Percentiles rank a stretch among this genome's conserved stretches.
Evolutionary conservation across 2,329 filamentous ascomycete genomes (phyloP).

Genomic region (Talaromyces sp.): DNA sequence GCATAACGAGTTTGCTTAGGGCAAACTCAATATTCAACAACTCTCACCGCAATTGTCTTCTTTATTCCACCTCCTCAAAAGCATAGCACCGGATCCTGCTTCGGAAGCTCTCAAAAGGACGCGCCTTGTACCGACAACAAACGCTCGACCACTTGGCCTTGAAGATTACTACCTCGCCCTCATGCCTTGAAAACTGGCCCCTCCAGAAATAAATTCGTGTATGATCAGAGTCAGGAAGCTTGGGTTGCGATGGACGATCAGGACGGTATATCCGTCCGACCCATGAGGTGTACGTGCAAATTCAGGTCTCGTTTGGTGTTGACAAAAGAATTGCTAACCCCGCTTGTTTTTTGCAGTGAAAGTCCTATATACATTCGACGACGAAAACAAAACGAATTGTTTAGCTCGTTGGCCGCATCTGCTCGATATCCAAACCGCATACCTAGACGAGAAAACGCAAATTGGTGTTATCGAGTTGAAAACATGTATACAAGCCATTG

Average conservation of each 20-base stretch:
- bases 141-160: background rate
- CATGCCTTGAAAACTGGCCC: background rate
- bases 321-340: conserved; percentile 7
- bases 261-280: conserved; percentile 54
- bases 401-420: conserved; percentile 78
- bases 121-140: background rate
- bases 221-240: conserved; percentile 9
- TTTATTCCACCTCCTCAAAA: background rate
- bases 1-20: conserved; percentile 11
- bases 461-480: conserved; percentile 86
- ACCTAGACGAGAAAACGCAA: conserved; percentile 70
- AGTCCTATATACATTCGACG: conserved; percentile 93
- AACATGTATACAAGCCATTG: conserved; percentile 79
- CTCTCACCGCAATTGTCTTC: conserved; percentile 11
- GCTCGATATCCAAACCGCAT: conserved; percentile 72
- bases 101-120: background rate
- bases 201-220: conserved; percentile 5
- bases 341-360: conserved; percentile 60
- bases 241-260: conserved; percentile 37
- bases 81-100: background rate
- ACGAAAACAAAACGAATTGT: conserved; percentile 80
- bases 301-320: conserved; percentile 6
- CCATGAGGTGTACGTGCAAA: conserved; percentile 61
- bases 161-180: background rate
- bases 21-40: conserved; percentile 7